These are phyloP conservation scores for Hypericum perforatum DNA, from an alignment of 345 rosid species.

Conservation along the genomic window DNA sequence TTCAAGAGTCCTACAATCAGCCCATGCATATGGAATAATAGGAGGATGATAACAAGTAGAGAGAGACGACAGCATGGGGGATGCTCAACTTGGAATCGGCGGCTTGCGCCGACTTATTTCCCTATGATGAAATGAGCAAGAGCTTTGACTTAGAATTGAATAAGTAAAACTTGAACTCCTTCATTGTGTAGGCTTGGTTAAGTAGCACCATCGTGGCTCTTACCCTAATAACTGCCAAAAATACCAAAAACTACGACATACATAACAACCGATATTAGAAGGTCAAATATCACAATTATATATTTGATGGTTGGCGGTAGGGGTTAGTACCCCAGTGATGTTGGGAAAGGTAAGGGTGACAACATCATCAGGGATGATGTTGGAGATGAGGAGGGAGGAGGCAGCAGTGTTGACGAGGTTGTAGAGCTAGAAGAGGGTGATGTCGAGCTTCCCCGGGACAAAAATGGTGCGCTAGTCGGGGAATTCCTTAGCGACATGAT, in stretches of 20 bases:
- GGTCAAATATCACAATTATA: too few relatives aligned
- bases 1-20: conserved; percentile 61
- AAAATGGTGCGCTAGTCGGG: conserved; percentile 37
- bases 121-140: conserved; percentile 28
- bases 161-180: conserved; percentile 67
- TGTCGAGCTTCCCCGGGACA: conserved; percentile 39
- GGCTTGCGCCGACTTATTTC: conserved; percentile 31
- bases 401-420: conserved; percentile 42
- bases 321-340: conserved; percentile 26
- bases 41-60: conserved; percentile 60
- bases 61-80: conserved; percentile 31
- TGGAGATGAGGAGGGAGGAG: conserved; percentile 33
- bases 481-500: conserved; percentile 31
- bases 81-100: conserved; percentile 47
- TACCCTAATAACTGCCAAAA: conserved; percentile 51
- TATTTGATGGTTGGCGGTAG: too few relatives aligned
- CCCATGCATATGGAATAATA: conserved; percentile 83
- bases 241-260: conserved; percentile 51
- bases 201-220: conserved; percentile 58
- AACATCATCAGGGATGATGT: conserved; percentile 41
- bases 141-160: conserved; percentile 60
- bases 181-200: conserved; percentile 50
- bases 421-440: conserved; percentile 40
- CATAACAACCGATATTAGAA: not conserved
- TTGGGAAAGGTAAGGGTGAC: conserved; percentile 56